Evolutionary conservation across 2,329 filamentous ascomycete species (phyloP), one percentile per base, ranked within the genome.

Genomic region (Aspergillus sp.): DNA sequence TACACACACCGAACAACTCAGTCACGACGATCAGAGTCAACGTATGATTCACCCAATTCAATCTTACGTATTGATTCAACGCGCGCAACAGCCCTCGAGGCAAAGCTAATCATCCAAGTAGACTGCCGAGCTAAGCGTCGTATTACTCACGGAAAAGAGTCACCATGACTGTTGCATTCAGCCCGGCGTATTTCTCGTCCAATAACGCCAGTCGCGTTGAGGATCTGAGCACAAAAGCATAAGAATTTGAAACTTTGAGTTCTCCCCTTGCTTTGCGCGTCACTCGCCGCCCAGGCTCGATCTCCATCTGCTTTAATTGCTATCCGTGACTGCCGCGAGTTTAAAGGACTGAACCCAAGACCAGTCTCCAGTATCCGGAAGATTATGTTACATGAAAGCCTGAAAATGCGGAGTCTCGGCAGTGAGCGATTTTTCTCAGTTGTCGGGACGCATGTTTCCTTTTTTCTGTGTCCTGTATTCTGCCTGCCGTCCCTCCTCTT

Each of bases 111-210:
- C 9, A 4, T 11, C 9, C 27, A 30, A 30, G 15, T 33, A 40
- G 24, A 20, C 22, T 45, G 48, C 47, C 41, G 49, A 45, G 41
- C 33, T 46, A 51, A 45, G 48, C 47, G 33, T 51, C 54, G 19
- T 56, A 51, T 56, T 56, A 56, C 54, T 45, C 37, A 56, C 20
- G 24, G 27, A 30, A 30, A 30, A 30, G 27, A 11, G 27, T 30
- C 27, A 30, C 27, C 2, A 30, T 30, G 27, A 30, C 27, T 11
- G 27, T 30, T 30, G 9, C 27, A 3, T 4, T 30, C 27, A 30
- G 27, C 41, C 51, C 52, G 52, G 51, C 41, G 22, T 37, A 33
- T 49, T 55, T 19, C 34, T 55, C 44, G 51, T 34, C 52, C 52
- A 55, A 55, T 55, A 17, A 33, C 19, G 34, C 52, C 39, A 12